Evolutionary conservation across 2,329 filamentous ascomycete genomes (phyloP), one percentile per base, ranked within the genome.

Genomic region (Cryphonectria carpinicola): DNA sequence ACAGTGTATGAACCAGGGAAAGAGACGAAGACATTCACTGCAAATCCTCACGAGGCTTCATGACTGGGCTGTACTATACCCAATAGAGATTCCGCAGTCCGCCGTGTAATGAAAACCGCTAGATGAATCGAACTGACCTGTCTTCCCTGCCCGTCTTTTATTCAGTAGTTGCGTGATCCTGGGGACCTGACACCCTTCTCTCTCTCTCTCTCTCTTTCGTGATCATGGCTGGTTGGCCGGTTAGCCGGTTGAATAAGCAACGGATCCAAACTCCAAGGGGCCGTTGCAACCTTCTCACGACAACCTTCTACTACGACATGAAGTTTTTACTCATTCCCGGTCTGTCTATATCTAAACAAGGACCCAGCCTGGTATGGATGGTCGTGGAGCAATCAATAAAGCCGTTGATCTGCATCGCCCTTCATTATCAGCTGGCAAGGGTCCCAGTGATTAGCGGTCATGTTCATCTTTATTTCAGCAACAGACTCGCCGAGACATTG

Each of bases 21-120:
- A 35, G 41, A 28, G 54, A 64, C 66, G 32, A 68, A 37, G 11
- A 37, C 28, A 41, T 58, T 25, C 35, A 49, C 28, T 65, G 10
- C 63, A 25, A n/a, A 49, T 32, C 28, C 19, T 43, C 63, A 49
- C 63, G 43, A 49, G 25, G 49, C 43, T 65, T 65, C 70, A 65
- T 69, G 71, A 69, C 61, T 46, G 61, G 60, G 66, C 69, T 72
- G 71, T 72, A 72, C 71, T 71, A 72, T 72, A 72, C 71, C 71
- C 71, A 67, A 71, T 72, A 72, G 71, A 71, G 66, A 67, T 61
- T 67, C 39, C 69, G 46, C 66, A 64, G 66, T 71, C 71, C 65
- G 60, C 66, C 69, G 66, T 72, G 71, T 72, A 71, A 72, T 72
- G 66, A 64, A 61, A 68, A 71, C 49, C 43, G 39, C 60, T 43